These are phyloP conservation scores for Zoysia pacifica DNA, from an alignment of 176 grass and related monocot genomes.

Conservation along the genomic window DNA sequence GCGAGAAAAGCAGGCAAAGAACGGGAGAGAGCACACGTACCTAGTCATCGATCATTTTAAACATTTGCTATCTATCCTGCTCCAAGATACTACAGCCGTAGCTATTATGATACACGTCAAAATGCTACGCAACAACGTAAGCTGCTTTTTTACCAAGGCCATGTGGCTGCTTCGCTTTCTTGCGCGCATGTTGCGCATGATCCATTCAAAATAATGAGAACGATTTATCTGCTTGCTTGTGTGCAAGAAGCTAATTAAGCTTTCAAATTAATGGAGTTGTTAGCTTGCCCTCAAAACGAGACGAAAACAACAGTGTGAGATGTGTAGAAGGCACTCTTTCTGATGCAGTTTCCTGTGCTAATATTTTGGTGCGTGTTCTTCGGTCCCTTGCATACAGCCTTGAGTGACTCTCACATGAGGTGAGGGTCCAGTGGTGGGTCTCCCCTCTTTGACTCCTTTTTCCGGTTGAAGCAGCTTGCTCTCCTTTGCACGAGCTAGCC, in stretches of 20 bases:
- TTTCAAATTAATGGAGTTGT: conserved; percentile 66
- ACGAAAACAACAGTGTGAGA: conserved; percentile 32
- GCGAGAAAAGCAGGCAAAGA: conserved; percentile 20
- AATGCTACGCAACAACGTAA: conserved; percentile 49
- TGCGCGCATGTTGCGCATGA: conserved; percentile 29
- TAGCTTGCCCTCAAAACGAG: conserved; percentile 39
- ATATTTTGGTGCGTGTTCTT: conserved; percentile 37
- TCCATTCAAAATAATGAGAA: no score
- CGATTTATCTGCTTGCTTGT: conserved; percentile 25
- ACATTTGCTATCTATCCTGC: conserved; percentile 6
- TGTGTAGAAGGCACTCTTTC: conserved; percentile 61
- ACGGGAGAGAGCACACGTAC: conserved; percentile 7
- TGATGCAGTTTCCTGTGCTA: conserved; percentile 42
- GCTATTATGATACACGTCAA: conserved; percentile 55
- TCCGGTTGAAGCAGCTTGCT: conserved; percentile 34
- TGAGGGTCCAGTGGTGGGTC: conserved; percentile 48
- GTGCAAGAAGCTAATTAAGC: not conserved
- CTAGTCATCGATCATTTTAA: conserved; percentile 45
- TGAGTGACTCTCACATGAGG: conserved; percentile 80
- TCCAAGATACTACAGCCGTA: conserved; percentile 45
- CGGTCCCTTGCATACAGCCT: conserved; percentile 39
- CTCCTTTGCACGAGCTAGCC: conserved; percentile 41
- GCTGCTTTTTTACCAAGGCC: conserved; percentile 9
- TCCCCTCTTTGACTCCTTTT: conserved; percentile 76
- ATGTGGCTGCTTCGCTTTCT: conserved; percentile 24